Percentiles rank a stretch among this genome's conserved stretches.
Evolutionary conservation across 23 red algal genomes (phyloP).

Genomic region (Gracilaria gracilis): DNA sequence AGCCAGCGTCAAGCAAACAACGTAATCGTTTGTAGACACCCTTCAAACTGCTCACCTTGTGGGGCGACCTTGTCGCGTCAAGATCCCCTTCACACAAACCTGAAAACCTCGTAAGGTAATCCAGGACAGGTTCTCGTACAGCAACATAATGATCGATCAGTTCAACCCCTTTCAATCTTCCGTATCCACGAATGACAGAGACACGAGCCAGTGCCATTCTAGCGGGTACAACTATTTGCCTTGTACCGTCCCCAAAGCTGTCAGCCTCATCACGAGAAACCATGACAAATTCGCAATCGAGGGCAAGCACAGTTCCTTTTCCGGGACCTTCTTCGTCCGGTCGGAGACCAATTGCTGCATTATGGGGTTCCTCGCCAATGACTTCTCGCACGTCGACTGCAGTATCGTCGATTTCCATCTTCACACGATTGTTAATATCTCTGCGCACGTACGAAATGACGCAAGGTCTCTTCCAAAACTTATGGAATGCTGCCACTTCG

Average conservation of each 20-base stretch:
- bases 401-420: not conserved
- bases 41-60: slow-evolving; percentile 79
- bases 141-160: slow-evolving; percentile 93
- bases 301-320: slow-evolving; percentile 75
- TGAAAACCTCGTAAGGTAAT: slow-evolving; percentile 90
- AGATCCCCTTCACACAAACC: slow-evolving; percentile 82
- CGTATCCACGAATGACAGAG: slow-evolving; percentile 84
- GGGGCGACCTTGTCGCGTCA: slow-evolving; percentile 55
- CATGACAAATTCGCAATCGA: slow-evolving; percentile 96
- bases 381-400: slow-evolving; percentile 60
- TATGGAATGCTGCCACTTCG: slow-evolving; percentile 82
- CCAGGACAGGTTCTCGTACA: slow-evolving; percentile 75
- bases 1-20: slow-evolving; percentile 83
- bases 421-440: slow-evolving; percentile 56
- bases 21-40: slow-evolving; percentile 87
- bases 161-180: slow-evolving; percentile 44
- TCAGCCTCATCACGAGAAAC: slow-evolving; percentile 81
- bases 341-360: slow-evolving; percentile 65
- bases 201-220: slow-evolving; percentile 83
- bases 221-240: slow-evolving; percentile 76
- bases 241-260: slow-evolving; percentile 67
- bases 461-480: slow-evolving; percentile 75
- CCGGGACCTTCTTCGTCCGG: slow-evolving; percentile 54
- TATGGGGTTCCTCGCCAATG: slow-evolving; percentile 49
- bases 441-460: slow-evolving; percentile 81